Evolutionary conservation across 2,329 filamentous ascomycete species (phyloP).

Genomic region (Parasarocladium wereldwijsianum): DNA sequence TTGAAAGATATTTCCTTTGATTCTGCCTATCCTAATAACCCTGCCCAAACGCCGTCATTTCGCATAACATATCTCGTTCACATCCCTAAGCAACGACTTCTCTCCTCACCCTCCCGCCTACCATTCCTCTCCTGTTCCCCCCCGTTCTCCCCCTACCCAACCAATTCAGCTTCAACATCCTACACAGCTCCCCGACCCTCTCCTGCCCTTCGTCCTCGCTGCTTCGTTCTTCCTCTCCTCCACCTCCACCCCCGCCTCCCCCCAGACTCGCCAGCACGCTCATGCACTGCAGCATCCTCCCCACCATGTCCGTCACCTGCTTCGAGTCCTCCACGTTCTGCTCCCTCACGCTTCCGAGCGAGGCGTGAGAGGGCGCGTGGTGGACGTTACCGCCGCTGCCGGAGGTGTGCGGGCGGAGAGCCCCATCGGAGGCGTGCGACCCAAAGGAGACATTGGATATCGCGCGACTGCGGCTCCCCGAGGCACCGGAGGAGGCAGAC

Average conservation of each 20-base stretch:
- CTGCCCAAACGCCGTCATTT: too few relatives aligned
- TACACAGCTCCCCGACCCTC: constrained; percentile 70
- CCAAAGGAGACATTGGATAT: constrained; percentile 71
- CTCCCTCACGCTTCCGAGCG: constrained; percentile 32
- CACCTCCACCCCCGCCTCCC: constrained; percentile 34
- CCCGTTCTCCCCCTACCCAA: constrained; percentile 80
- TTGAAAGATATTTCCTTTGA: too few relatives aligned
- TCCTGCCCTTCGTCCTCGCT: constrained; percentile 58
- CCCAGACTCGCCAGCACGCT: constrained; percentile 71
- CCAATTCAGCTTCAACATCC: constrained; percentile 93
- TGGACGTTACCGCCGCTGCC: constrained; percentile 10
- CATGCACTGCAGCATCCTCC: constrained; percentile 90
- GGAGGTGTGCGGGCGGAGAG: constrained; percentile 34
- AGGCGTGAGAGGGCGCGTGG: constrained; percentile 12
- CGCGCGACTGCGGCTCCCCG: constrained; percentile 56
- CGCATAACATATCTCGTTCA: too few relatives aligned
- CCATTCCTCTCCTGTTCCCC: constrained; percentile 76
- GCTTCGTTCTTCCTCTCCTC: neutral
- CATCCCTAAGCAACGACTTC: too few relatives aligned
- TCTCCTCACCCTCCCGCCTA: constrained; percentile 48
- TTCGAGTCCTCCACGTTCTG: constrained; percentile 54
- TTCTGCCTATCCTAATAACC: too few relatives aligned
- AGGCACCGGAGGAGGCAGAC: constrained; percentile 26
- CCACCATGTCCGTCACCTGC: constrained; percentile 86
- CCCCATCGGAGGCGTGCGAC: constrained; percentile 32